Percentiles rank a stretch among this genome's conserved stretches.
Conservation (phyloP, 176 grass and related monocot genomes). For the Oryza longistaminata region DNA sequence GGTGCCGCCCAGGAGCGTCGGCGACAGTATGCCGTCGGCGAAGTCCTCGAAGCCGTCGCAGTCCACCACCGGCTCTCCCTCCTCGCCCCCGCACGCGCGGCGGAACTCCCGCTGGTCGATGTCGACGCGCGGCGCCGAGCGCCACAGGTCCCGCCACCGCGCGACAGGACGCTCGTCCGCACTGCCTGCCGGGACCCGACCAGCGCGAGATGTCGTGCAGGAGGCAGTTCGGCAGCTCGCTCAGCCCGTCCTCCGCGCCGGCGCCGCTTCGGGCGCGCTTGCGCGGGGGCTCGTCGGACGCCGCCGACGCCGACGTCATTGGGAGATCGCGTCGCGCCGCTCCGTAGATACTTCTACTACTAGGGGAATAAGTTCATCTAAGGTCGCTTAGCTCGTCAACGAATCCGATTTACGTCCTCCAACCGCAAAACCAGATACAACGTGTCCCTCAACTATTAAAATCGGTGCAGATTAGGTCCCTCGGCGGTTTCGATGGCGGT, state of each 20-base stretch:
- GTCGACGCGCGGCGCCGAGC: not conserved
- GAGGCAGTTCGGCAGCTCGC: not conserved
- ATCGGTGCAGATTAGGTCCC: too few species aligned
- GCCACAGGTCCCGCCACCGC: not conserved
- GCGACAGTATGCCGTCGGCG: not conserved
- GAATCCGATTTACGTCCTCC: too few species aligned
- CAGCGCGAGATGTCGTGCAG: not conserved
- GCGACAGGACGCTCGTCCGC: not conserved
- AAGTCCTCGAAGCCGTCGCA: constrained; percentile 4
- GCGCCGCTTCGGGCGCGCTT: not conserved
- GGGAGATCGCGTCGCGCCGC: not conserved
- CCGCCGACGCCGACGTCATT: not conserved
- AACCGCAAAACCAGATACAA: too few species aligned
- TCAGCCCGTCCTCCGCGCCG: not conserved
- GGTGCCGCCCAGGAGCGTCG: too few species aligned
- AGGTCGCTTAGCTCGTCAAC: too few species aligned
- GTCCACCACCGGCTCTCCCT: too few species aligned
- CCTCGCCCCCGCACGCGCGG: not conserved
- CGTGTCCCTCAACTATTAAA: too few species aligned
- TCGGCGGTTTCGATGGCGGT: too few species aligned
- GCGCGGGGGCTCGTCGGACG: not conserved
- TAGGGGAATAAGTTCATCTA: too few species aligned
- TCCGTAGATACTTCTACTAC: too few species aligned
- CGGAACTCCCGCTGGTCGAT: not conserved
- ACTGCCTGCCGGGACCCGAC: not conserved